Base-by-base conservation (phyloP, 257 asterid genomes). In the Thymus quinquecostatus region DNA sequence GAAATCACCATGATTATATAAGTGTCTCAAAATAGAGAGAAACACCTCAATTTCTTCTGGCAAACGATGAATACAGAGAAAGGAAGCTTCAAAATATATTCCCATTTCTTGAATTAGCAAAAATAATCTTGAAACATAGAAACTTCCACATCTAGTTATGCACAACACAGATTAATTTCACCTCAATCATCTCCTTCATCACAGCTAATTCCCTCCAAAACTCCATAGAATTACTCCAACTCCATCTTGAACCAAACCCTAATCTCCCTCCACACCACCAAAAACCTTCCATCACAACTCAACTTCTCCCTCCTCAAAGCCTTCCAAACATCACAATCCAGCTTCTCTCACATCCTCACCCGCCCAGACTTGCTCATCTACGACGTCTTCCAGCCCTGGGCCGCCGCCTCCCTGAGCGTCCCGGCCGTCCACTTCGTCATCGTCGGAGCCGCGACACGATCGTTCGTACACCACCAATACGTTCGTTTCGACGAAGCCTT, bases 201-300 rank as follows among this genome's bases (percentile, higher is more conserved):
- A 10, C 0, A 10, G 3, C 33, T 2, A 44, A 78, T 2, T 12
- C 10, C 3, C n/a, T 67, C 3, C 34, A 68, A 1, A 5, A 30
- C 40, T 74, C 84, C 33, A 78, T 86, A 47, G 62, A 80, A 34
- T 6, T 75, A 11, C 64, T 78, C 2, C 75, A 80, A 14, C 83
- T 86, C 74, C 75, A 64, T 33, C 21, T 86, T 1, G 75, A 72
- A 11, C 55, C 85, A 12, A 68, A 61, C 9, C 74, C 65, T 6
- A 55, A 73, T 1, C 87, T 83, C 44, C 89, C 88, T 1, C 81
- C 87, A 82, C 81, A 86, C 88, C 34, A 86, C 90, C 56, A 86
- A 74, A 40, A 79, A 77, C 45, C 71, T 86, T 12, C 86, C 88
- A 0, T 50, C 87, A 0, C 2, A 76, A 43, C 86, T 80, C 47